These are phyloP conservation scores for Auriculariales sp. DNA, from an alignment of 768 basidiomycete genomes.

Conservation along the genomic window DNA sequence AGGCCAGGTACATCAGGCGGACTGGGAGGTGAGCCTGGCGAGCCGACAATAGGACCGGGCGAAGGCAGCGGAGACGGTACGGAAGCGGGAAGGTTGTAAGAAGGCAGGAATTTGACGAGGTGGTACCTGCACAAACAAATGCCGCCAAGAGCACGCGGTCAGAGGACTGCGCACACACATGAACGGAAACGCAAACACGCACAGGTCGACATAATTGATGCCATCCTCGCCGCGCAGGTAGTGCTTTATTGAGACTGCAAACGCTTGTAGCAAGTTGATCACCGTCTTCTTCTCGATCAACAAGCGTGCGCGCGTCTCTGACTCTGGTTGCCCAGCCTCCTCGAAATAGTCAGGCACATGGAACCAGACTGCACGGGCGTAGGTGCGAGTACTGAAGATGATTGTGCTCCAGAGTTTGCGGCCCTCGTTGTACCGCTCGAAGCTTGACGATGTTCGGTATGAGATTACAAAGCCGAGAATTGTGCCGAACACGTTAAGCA, in stretches of 20 bases:
- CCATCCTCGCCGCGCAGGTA: conserved; percentile 45
- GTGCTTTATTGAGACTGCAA: conserved; percentile 49
- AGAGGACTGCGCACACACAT: too few species aligned
- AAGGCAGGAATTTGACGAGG: conserved; percentile 58
- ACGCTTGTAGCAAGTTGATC: conserved; percentile 54
- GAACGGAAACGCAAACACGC: too few species aligned
- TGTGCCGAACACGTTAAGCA: conserved; percentile 50
- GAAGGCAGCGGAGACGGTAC: conserved; percentile 3
- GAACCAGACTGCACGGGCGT: conserved; percentile 53
- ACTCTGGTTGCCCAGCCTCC: conserved; percentile 8
- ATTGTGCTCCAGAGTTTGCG: conserved; percentile 55
- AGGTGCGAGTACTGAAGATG: conserved; percentile 15
- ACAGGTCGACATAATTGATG: conserved; percentile 30
- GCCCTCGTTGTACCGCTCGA: conserved; percentile 64
- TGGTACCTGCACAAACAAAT: too few species aligned
- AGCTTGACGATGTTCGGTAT: conserved; percentile 56
- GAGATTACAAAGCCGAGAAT: conserved; percentile 53
- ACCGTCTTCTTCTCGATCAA: conserved; percentile 56
- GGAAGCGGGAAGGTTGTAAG: conserved; percentile 14
- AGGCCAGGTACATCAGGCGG: too few species aligned
- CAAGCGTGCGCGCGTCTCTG: conserved; percentile 28
- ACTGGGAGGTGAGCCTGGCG: too few species aligned
- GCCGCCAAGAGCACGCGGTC: not conserved
- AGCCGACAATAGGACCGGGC: too few species aligned
- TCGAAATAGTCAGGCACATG: conserved; percentile 31